These are phyloP conservation scores for Jaapia argillacea DNA, from an alignment of 768 basidiomycete species.

Conservation along the genomic window DNA sequence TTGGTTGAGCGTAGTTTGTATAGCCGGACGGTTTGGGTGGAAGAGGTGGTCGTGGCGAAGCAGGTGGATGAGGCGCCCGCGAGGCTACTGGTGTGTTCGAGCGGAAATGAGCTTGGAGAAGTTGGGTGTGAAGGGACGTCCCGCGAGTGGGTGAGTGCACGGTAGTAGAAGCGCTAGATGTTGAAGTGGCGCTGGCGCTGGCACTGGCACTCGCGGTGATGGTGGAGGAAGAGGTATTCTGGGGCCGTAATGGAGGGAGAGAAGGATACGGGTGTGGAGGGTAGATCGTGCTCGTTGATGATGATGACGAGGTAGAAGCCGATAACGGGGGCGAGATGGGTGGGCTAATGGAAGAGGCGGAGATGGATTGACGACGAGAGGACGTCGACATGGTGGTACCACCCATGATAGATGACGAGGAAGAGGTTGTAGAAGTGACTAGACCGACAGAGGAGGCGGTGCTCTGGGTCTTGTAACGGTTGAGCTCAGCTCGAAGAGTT, in stretches of 20 bases:
- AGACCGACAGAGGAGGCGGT: conserved; percentile 16
- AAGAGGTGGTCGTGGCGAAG: not conserved
- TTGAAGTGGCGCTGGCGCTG: not conserved
- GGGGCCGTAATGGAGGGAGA: conserved; percentile 20
- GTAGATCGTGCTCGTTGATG: conserved; percentile 22
- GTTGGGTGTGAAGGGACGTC: not conserved
- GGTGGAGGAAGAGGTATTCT: conserved; percentile 15
- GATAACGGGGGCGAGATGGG: conserved; percentile 27
- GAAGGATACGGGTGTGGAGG: conserved; percentile 14
- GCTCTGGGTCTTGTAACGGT: conserved; percentile 42
- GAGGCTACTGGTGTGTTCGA: not conserved
- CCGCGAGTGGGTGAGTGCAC: not conserved
- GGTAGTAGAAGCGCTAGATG: not conserved
- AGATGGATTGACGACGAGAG: conserved; percentile 18
- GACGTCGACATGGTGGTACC: no score
- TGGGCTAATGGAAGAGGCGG: conserved; percentile 18
- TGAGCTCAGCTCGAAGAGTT: conserved; percentile 55
- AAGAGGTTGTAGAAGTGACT: conserved; percentile 4
- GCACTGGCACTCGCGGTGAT: conserved; percentile 15
- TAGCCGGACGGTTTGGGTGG: not conserved
- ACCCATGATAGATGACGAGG: conserved; percentile 2
- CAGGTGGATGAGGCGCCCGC: not conserved
- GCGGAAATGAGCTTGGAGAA: not conserved
- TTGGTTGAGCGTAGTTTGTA: not conserved
- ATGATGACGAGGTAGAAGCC: conserved; percentile 24